Conservation (phyloP, 148 eudicot genomes). For the Rhododendron henanense region DNA sequence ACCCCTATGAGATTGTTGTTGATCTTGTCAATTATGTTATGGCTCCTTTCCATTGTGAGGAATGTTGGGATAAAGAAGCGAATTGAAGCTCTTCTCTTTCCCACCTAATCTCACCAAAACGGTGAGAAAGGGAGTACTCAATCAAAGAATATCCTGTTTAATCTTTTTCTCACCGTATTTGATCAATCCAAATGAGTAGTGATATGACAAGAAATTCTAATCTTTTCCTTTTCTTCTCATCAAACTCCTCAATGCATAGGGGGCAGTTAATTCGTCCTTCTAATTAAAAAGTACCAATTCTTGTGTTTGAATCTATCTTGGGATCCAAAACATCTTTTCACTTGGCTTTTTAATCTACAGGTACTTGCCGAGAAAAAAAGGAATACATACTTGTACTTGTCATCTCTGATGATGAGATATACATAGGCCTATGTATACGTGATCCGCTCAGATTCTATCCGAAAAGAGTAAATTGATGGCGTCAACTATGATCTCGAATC, state of each 20-base stretch:
- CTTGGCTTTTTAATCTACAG: constrained; percentile 2
- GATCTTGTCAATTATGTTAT: background rate
- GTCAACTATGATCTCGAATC: constrained; percentile 41
- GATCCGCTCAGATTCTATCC: background rate
- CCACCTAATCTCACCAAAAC: no score
- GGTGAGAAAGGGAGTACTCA: no score
- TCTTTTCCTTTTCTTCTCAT: no score
- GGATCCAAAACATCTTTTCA: background rate
- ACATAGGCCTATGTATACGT: background rate
- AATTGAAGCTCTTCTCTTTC: no score
- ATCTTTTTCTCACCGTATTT: no score
- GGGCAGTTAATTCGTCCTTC: background rate
- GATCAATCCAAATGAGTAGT: no score
- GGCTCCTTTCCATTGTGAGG: background rate
- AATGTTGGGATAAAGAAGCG: no score
- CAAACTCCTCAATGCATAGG: background rate
- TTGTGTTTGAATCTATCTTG: background rate
- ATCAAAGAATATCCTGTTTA: no score
- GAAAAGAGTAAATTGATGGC: constrained; percentile 22
- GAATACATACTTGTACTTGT: background rate
- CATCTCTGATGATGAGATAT: constrained; percentile 3
- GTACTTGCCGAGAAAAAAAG: background rate
- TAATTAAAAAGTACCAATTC: background rate
- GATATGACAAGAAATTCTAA: no score
- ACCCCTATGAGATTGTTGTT: background rate